phyloP scores from a whole-genome alignment of 1,284 basidiomycete species.

The Boletellus sp. region DNA sequence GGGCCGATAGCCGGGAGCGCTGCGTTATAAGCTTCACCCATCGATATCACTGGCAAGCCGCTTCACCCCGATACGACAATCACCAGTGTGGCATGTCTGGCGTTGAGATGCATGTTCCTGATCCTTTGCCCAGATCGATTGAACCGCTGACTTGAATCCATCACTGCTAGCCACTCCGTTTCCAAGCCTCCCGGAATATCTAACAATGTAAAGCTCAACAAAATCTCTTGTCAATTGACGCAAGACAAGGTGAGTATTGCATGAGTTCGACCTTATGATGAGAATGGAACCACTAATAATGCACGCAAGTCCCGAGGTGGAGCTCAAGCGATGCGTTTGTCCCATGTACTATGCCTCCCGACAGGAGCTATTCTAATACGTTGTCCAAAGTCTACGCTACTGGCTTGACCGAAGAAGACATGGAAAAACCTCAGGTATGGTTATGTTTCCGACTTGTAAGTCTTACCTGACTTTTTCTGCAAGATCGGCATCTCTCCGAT shows the following conservation, averaged over 20 bases:
- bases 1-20: too few relatives aligned
- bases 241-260: slow-evolving; percentile 57
- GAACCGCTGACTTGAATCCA: not conserved
- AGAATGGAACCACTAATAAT: slow-evolving; percentile 1
- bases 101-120: slow-evolving; percentile 55
- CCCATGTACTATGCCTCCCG: slow-evolving; percentile 6
- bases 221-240: slow-evolving; percentile 63
- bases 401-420: slow-evolving; percentile 73
- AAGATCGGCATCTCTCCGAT: slow-evolving; percentile 82
- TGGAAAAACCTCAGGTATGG: slow-evolving; percentile 74
- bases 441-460: slow-evolving; percentile 1
- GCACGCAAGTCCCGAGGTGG: slow-evolving; percentile 58
- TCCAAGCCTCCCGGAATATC: slow-evolving; percentile 31
- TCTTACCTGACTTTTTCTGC: slow-evolving; percentile 6
- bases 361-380: slow-evolving; percentile 3
- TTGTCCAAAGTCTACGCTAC: slow-evolving; percentile 65
- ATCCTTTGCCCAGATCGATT: not conserved
- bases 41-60: too few relatives aligned
- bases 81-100: slow-evolving; percentile 38
- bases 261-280: not conserved
- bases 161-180: slow-evolving; percentile 38
- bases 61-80: too few relatives aligned
- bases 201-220: slow-evolving; percentile 58
- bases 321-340: slow-evolving; percentile 79
- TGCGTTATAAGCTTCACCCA: slow-evolving; percentile 25